Evolutionary conservation across 1,139 yeast genomes (phyloP), one percentile per base, ranked within the genome.

Genomic region (Suhomyces kunorum): DNA sequence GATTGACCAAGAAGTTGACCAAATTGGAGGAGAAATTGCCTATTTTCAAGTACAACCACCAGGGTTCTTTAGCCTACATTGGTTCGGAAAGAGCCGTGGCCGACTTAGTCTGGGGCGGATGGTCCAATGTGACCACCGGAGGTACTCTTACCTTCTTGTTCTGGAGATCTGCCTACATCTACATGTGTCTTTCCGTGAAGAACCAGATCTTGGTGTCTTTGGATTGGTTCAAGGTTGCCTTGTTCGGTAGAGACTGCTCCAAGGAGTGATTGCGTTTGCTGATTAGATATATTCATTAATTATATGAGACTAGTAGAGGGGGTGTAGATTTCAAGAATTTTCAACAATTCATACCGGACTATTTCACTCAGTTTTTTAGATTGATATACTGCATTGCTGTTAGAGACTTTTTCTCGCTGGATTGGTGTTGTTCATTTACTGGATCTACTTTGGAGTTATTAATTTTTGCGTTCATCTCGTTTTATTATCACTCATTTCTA

Each of bases 71-170:
- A 62, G 85, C 95, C 56, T 83, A 83, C 66, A 81, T 83, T 55
- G 98, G 98, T 50, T 77, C 88, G 37, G 97, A 90, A 62, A 79
- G 83, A 63, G 98, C 97, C 30, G 94, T 90, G 53, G 97, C 96
- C 30, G 97, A 90, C 61, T 72, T 90, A 56, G 83, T 85, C 28
- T 81, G 89, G 84, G 95, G 94, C 52, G 89, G 85, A 58, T 83
- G 87, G 78, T 83, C 87, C 50, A 83, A 84, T 55, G 76, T 82
- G 48, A 81, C 90, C 26, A 71, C 89, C 38, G 94, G 95, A 47
- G 97, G 97, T 55, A 76, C 87, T 31, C 72, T 87, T 61, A 87
- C 97, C 36, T 89, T 83, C 74, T 74, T 87, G 64, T 83, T 90
- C 78, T 90, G 97, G 97, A 83, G 95, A 71, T 83, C 90, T 27